phyloP scores from a whole-genome alignment of 306 rosid species.

The Betula pendula region DNA sequence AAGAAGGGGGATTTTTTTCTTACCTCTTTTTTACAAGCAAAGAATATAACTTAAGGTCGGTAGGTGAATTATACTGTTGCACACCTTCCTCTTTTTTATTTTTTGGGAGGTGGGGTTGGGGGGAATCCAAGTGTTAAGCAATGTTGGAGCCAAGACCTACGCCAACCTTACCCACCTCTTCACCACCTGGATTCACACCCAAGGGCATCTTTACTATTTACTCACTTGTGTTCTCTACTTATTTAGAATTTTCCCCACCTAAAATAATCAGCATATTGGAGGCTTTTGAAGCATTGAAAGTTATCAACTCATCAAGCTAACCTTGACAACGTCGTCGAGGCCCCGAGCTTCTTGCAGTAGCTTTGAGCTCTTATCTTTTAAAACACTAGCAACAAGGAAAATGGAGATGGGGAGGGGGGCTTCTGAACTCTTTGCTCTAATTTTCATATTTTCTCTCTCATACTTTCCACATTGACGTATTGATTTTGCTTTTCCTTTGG shows the following conservation, averaged over 20 bases:
- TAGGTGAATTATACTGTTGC: not conserved
- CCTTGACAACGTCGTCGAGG: constrained; percentile 96
- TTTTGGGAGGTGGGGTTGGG: not conserved
- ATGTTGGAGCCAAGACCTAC: not conserved
- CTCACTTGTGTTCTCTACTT: constrained; percentile 7
- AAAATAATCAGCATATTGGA: constrained; percentile 6
- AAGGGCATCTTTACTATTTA: not conserved
- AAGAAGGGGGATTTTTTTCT: not conserved
- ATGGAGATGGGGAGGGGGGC: constrained; percentile 86
- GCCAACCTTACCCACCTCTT: not conserved
- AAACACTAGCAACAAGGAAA: constrained; percentile 95
- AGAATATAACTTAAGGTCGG: not conserved
- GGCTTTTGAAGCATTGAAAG: constrained; percentile 17
- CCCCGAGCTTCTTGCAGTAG: constrained; percentile 89
- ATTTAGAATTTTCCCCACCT: not conserved
- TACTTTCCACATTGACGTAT: constrained; percentile 81
- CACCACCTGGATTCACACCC: not conserved
- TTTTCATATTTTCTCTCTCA: constrained; percentile 78
- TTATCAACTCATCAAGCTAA: constrained; percentile 35
- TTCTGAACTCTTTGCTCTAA: constrained; percentile 60
- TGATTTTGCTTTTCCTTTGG: constrained; percentile 70
- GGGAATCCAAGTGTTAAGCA: not conserved
- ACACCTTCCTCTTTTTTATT: not conserved
- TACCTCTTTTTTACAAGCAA: not conserved
- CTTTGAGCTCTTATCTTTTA: constrained; percentile 86